A percentile compares a stretch with the other conserved stretches of the same genome.
phyloP scores from a whole-genome alignment of 2,329 filamentous ascomycete species.

The Fusarium torulosum region DNA sequence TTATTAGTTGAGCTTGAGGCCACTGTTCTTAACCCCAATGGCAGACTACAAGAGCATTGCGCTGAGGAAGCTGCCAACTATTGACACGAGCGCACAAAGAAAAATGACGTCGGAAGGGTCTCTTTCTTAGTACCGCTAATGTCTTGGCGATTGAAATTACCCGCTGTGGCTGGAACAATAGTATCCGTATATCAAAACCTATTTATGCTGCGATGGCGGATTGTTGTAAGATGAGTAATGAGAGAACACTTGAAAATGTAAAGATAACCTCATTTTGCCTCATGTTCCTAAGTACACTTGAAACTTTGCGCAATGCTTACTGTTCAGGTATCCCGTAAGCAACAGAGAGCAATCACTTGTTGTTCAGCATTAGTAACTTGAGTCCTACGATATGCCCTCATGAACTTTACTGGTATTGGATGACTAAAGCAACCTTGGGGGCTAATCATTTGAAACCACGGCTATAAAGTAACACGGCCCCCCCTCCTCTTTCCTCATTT shows the following conservation, averaged over 20 bases:
- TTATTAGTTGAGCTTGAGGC: not conserved
- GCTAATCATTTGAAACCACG: not conserved
- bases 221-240: not conserved
- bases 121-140: slow-evolving; percentile 1
- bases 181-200: too few species aligned
- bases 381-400: not conserved
- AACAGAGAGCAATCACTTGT: not conserved
- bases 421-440: not conserved
- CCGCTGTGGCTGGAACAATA: slow-evolving; percentile 26
- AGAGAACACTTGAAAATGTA: not conserved
- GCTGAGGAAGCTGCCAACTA: not conserved
- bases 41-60: not conserved
- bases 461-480: not conserved
- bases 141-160: slow-evolving; percentile 6
- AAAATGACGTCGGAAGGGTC: slow-evolving; percentile 28
- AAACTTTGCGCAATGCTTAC: not conserved
- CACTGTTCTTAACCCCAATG: not conserved
- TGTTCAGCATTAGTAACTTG: not conserved
- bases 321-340: not conserved
- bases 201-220: too few species aligned
- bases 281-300: not conserved
- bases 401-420: not conserved
- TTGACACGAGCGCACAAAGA: not conserved
- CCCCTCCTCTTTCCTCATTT: not conserved
- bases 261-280: not conserved